These are phyloP conservation scores for Clavispora phyllophila DNA, from an alignment of 805 yeast genomes.

Conservation along the genomic window DNA sequence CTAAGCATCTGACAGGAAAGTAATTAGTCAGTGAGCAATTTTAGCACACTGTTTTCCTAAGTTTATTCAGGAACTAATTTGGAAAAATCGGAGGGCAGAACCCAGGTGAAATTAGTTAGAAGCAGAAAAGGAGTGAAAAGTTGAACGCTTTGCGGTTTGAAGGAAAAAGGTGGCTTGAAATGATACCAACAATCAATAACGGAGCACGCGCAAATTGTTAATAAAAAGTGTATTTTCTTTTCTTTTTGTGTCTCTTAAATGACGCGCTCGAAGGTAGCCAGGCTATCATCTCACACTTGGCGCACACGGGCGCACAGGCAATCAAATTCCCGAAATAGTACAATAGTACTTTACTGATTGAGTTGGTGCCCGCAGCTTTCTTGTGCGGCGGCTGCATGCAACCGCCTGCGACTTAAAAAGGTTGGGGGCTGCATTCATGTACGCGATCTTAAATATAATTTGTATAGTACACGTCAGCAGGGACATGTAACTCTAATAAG, in stretches of 20 bases:
- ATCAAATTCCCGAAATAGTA: background rate
- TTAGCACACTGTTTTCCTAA: no score
- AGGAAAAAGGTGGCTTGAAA: background rate
- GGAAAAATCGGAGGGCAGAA: no score
- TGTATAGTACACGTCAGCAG: background rate
- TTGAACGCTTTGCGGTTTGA: background rate
- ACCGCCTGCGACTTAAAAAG: background rate
- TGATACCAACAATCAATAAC: background rate
- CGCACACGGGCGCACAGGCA: background rate
- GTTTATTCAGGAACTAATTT: no score
- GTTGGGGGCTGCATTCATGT: background rate
- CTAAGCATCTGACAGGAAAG: no score
- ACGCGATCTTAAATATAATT: background rate
- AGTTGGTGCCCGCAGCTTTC: background rate
- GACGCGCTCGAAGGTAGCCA: background rate
- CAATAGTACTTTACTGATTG: background rate
- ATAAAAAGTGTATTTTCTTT: background rate
- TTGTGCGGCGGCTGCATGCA: background rate
- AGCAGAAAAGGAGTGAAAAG: background rate
- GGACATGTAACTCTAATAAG: background rate
- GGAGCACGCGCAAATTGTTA: background rate
- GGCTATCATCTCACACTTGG: background rate
- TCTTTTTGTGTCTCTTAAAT: background rate
- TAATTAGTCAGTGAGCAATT: no score
- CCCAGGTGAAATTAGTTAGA: background rate